Evolutionary conservation across 805 yeast genomes (phyloP).

Genomic region (Wickerhamomyces bovis): DNA sequence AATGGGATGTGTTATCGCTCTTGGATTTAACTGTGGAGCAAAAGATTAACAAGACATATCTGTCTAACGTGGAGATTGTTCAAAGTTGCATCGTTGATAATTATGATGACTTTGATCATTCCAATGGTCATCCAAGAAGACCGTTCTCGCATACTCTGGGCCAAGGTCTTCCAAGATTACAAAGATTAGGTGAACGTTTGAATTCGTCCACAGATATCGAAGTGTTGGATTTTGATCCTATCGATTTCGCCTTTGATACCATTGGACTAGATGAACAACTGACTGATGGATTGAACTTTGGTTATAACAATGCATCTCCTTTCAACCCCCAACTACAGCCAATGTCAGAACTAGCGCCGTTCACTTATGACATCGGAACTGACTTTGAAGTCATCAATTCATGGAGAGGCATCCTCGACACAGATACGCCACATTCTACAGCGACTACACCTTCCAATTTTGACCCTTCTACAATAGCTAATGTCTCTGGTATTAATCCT

Average conservation of each 20-base stretch:
- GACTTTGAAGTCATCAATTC: neutral
- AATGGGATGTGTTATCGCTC: conserved; percentile 54
- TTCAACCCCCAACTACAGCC: conserved; percentile 11
- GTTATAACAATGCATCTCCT: neutral
- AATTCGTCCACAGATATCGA: conserved; percentile 2
- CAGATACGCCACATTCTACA: neutral
- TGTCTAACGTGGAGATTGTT: conserved; percentile 55
- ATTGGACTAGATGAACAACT: neutral
- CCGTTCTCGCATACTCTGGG: conserved; percentile 24
- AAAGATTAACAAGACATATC: conserved; percentile 36
- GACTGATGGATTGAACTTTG: neutral
- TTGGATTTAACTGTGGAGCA: conserved; percentile 42
- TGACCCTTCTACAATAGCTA: neutral
- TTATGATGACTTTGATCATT: conserved; percentile 19
- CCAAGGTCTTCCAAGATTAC: conserved; percentile 19
- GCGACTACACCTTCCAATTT: neutral
- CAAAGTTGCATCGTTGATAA: conserved; percentile 52
- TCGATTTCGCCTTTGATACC: conserved; percentile 2
- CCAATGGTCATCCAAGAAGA: conserved; percentile 13
- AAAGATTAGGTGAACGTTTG: conserved; percentile 18
- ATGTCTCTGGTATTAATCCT: neutral
- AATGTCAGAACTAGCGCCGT: conserved; percentile 19
- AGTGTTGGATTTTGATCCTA: conserved; percentile 8
- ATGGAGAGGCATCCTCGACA: conserved; percentile 1
- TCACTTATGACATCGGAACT: neutral